Conservation (phyloP, 768 basidiomycete genomes). For the Mycena crocata region DNA sequence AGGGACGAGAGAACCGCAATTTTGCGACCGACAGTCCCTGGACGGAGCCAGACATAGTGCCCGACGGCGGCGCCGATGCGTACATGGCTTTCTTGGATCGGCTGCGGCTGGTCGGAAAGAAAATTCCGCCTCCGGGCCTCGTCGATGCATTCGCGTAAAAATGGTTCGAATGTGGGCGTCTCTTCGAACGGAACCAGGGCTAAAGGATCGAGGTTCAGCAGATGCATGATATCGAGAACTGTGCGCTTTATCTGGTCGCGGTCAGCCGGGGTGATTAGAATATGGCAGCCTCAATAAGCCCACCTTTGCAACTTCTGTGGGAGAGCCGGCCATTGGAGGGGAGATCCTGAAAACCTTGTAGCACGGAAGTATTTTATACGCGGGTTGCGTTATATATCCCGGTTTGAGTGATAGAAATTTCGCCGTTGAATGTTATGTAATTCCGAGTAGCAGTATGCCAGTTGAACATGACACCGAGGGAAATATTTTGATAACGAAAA, state of each 20-base stretch:
- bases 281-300: no score
- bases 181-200: constrained; percentile 15
- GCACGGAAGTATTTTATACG: no score
- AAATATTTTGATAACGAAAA: no score
- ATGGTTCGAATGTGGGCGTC: constrained; percentile 21
- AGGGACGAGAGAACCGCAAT: constrained; percentile 12
- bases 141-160: constrained; percentile 20
- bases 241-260: constrained; percentile 25
- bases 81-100: constrained; percentile 19
- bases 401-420: no score
- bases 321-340: no score
- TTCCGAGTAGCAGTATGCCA: no score
- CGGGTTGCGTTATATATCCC: no score
- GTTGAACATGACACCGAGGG: no score
- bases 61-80: constrained; percentile 25
- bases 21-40: not conserved
- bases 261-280: no score
- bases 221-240: constrained; percentile 19
- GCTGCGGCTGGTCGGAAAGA: not conserved
- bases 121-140: constrained; percentile 13
- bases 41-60: constrained; percentile 23
- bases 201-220: constrained; percentile 15
- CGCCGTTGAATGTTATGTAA: no score
- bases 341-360: no score
- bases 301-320: no score